Evolutionary conservation across 2,329 filamentous ascomycete genomes (phyloP), one percentile per base, ranked within the genome.

Genomic region (Hypocreales sp.): DNA sequence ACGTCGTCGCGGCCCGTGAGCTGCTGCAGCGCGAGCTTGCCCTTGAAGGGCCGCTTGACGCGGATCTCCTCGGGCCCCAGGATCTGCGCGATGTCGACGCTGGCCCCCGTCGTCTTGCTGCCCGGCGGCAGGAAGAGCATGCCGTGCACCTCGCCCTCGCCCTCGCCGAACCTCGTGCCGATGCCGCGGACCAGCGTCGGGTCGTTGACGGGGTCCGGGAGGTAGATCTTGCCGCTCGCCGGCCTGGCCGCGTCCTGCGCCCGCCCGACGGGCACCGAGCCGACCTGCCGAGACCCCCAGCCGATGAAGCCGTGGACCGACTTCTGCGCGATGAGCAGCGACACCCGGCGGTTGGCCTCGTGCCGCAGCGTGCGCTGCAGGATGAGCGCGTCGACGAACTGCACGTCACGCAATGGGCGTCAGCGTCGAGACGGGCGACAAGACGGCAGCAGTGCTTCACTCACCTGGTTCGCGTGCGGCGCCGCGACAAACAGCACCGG

Each of bases 351-450:
- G 39, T 79, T 75, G 29, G 84, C 79, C 58, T 94, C 86, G 46
- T 72, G 77, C 38, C 82, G 79, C 31, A 95, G 71, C 10, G 84
- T 83, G 38, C 86, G 78, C 71, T 93, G 92, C 28, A 98, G 68
- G 39, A 95, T 79, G 27, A 98, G 67, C 29, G 84, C 87, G 46
- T 98, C 90, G 47, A 95, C 86, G 41, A 98, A 98, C 77, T 93
- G 46, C 10, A 21, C 13, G 19, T 13, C 8, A 25, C n/a, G n/a
- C n/a, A n/a, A n/a, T n/a, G n/a, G n/a, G n/a, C n/a, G n/a, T n/a
- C n/a, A n/a, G n/a, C n/a, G n/a, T n/a, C n/a, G n/a, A n/a, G n/a
- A n/a, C n/a, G n/a, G n/a, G n/a, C n/a, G n/a, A n/a, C n/a, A n/a
- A n/a, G n/a, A n/a, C n/a, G n/a, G n/a, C n/a, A n/a, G n/a, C n/a